These are phyloP conservation scores for Leptomonas pyrrhocoris DNA, from an alignment of 208 protist genomes.

Conservation along the genomic window DNA sequence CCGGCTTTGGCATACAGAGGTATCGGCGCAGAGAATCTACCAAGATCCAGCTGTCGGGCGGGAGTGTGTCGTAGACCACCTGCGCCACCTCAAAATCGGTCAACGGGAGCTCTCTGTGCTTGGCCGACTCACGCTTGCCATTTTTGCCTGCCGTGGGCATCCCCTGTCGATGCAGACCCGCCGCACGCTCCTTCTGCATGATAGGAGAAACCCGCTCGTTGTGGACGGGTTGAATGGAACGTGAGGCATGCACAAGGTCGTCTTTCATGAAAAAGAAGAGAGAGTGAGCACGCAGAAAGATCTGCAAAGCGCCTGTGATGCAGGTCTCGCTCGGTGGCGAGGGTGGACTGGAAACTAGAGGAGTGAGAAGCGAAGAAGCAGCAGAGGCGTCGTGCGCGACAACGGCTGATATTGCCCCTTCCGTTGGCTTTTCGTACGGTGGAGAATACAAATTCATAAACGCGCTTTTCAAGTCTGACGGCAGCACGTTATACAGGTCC, in stretches of 20 bases:
- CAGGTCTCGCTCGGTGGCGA: not conserved
- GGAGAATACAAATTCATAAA: conserved; percentile 36
- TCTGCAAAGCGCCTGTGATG: conserved; percentile 12
- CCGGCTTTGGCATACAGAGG: not conserved
- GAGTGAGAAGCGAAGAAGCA: not conserved
- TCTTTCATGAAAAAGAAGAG: conserved; percentile 57
- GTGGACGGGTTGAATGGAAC: not conserved
- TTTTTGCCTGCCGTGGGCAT: not conserved
- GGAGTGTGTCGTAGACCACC: conserved; percentile 44
- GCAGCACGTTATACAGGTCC: conserved; percentile 40
- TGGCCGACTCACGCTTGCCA: not conserved
- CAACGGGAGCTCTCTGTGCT: not conserved
- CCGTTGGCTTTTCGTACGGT: not conserved
- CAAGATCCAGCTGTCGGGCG: conserved; percentile 33
- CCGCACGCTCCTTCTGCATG: not conserved
- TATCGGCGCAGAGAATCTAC: conserved; percentile 21
- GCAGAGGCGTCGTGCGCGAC: no score
- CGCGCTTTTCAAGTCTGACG: conserved; percentile 27
- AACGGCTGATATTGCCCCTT: no score
- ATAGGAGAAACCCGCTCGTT: not conserved
- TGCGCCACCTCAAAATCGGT: conserved; percentile 28
- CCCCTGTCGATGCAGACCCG: not conserved
- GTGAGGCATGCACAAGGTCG: conserved; percentile 56
- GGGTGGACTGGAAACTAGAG: not conserved
- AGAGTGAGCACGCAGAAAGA: conserved; percentile 71